Percentiles rank a stretch among this genome's conserved stretches.
Evolutionary conservation across 352 stramenopile species (phyloP).

Genomic region (Pythium myriotylum): DNA sequence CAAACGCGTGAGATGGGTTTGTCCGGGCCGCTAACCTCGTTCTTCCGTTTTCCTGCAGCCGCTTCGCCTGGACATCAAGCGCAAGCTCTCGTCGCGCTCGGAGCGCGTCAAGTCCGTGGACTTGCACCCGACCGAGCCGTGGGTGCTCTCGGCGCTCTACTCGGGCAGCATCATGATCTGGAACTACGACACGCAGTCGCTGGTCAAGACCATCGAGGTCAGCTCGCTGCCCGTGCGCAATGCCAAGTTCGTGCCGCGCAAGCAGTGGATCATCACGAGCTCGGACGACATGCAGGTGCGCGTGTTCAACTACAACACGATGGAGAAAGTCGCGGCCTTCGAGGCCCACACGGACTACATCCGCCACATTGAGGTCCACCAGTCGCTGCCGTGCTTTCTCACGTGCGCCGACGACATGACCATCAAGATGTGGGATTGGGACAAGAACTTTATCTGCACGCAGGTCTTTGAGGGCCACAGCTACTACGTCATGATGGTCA

Average conservation of each 20-base stretch:
- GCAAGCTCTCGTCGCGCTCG: slow-evolving; percentile 94
- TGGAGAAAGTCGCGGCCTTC: slow-evolving; percentile 95
- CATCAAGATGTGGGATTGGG: slow-evolving; percentile 99
- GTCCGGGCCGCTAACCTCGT: background rate
- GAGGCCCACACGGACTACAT: slow-evolving; percentile 99
- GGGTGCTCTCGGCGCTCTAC: slow-evolving; percentile 97
- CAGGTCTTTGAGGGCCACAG: slow-evolving; percentile 93
- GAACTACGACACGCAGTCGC: slow-evolving; percentile 95
- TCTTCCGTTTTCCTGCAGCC: slow-evolving; percentile 42
- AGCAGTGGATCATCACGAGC: slow-evolving; percentile 97
- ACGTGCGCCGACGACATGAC: slow-evolving; percentile 98
- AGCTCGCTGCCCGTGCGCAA: slow-evolving; percentile 94
- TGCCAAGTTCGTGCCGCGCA: slow-evolving; percentile 94
- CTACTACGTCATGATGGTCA: slow-evolving; percentile 99
- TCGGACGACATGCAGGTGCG: slow-evolving; percentile 97
- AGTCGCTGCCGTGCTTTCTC: slow-evolving; percentile 96
- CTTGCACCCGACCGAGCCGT: slow-evolving; percentile 97
- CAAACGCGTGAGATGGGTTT: background rate
- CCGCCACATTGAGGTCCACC: slow-evolving; percentile 95
- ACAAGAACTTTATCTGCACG: slow-evolving; percentile 77
- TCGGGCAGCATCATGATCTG: slow-evolving; percentile 98
- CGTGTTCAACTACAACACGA: slow-evolving; percentile 99
- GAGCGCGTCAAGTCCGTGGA: slow-evolving; percentile 99
- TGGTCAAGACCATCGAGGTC: slow-evolving; percentile 99
- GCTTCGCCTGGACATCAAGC: slow-evolving; percentile 87